Evolutionary conservation across 306 rosid genomes (phyloP), one percentile per base, ranked within the genome.

Genomic region (Glycine tomentella): DNA sequence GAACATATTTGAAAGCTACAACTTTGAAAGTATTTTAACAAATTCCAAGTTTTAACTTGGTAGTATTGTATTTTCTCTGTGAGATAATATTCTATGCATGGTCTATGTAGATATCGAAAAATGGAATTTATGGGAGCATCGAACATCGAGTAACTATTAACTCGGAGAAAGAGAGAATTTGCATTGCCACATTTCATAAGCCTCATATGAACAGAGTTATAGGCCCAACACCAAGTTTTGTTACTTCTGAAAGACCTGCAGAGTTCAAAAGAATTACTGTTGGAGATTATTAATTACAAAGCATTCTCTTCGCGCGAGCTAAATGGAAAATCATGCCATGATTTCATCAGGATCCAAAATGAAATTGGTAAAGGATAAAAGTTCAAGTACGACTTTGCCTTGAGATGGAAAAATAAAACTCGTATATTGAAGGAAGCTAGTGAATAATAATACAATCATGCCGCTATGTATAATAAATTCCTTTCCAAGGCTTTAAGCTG

Each of bases 91-190:
- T 38, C 42, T 38, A 38, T 38, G 42, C 42, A 38, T 38, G 42
- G 42, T 38, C 5, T 38, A 5, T 38, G 58, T 44, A 78, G 82
- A 68, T 78, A 55, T 1, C 53, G 58, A 78, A 68, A 2, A 78
- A 78, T 55, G 82, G 82, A 0, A 78, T 68, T 8, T 78, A 78
- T 4, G 69, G 69, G 13, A 78, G 82, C n/a, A 56, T 78, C 2
- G 76, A 78, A 31, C 82, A 78, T 68, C 75, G 75, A 44, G 82
- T 48, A 42, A 56, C 16, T 8, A 14, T 78, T 12, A 78, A 78
- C 9, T 78, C 49, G 3, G 8, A 68, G 13, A 68, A 55, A 16
- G 76, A 78, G 46, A 78, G 76, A 17, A 68, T 78, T 69, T 78
- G 69, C 17, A 68, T 78, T 68, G 82, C 82, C 11, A 52, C 82